A percentile compares a stretch with the other conserved stretches of the same genome.
phyloP scores from a whole-genome alignment of 208 protist species.

The Balamuthia mandrillaris region DNA sequence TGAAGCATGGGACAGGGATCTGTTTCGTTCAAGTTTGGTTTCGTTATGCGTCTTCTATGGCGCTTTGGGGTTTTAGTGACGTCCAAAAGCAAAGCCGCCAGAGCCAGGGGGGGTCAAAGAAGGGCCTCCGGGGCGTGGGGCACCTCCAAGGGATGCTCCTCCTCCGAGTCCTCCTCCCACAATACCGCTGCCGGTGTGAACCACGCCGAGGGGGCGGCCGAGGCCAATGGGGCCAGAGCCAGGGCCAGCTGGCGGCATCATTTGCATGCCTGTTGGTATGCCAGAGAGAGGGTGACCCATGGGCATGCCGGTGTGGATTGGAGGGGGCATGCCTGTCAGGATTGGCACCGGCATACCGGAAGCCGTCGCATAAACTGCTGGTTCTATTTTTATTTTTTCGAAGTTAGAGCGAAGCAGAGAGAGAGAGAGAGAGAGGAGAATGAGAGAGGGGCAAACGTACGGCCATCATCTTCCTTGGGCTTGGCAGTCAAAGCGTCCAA shows the following conservation, averaged over 20 bases:
- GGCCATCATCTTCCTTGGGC: slow-evolving; percentile 14
- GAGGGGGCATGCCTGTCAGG: not conserved
- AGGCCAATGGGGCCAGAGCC: slow-evolving; percentile 6
- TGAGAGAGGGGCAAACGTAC: not conserved
- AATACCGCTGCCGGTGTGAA: not conserved
- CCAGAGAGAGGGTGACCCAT: not conserved
- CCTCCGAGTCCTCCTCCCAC: too few relatives aligned
- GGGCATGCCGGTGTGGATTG: not conserved
- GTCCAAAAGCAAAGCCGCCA: too few relatives aligned
- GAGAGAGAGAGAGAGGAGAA: not conserved
- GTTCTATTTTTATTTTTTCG: not conserved
- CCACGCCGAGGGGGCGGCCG: not conserved
- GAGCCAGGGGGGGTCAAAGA: too few relatives aligned
- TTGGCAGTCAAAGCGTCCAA: slow-evolving; percentile 3
- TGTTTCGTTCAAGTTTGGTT: too few relatives aligned
- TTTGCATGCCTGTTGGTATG: not conserved
- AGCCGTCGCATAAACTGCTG: not conserved
- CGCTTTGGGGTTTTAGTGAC: too few relatives aligned
- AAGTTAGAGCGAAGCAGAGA: not conserved
- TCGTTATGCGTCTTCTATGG: too few relatives aligned
- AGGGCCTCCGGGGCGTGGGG: too few relatives aligned
- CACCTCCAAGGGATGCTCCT: too few relatives aligned
- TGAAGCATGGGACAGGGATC: too few relatives aligned
- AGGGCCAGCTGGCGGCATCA: not conserved
- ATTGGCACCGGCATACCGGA: not conserved